Conservation (phyloP, 2,329 filamentous ascomycete species). For the Raffaelea arxii region DNA sequence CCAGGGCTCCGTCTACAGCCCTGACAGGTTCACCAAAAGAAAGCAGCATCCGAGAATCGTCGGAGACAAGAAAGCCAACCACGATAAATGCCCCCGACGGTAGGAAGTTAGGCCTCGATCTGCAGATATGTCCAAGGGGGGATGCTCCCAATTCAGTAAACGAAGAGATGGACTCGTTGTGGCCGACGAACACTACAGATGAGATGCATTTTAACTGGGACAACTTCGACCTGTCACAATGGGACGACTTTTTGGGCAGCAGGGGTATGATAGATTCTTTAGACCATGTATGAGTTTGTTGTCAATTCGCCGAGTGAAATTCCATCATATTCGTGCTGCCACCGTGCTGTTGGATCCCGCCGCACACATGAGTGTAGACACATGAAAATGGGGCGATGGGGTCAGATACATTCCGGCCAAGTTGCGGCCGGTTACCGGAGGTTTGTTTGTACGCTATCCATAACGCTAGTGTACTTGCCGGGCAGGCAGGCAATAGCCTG, state of each 20-base stretch:
- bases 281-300: too few species aligned
- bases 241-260: conserved; percentile 7
- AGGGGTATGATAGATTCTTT: too few species aligned
- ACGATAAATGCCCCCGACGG: background rate
- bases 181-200: background rate
- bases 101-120: background rate
- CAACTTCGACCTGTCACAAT: conserved; percentile 3
- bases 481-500: too few species aligned
- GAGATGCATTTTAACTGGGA: conserved; percentile 5
- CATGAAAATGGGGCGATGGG: too few species aligned
- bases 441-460: too few species aligned
- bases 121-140: background rate
- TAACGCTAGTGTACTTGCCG: too few species aligned
- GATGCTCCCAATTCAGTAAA: background rate
- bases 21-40: background rate
- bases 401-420: too few species aligned
- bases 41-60: background rate
- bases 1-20: background rate
- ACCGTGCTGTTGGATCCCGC: too few species aligned
- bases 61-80: background rate
- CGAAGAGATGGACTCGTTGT: background rate
- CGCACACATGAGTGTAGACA: too few species aligned
- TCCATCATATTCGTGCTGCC: too few species aligned
- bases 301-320: too few species aligned
- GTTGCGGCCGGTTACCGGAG: too few species aligned